A percentile compares a stretch with the other conserved stretches of the same genome.
Evolutionary conservation across 495 filamentous ascomycete genomes (phyloP).

Genomic region (Xylaria venustula): DNA sequence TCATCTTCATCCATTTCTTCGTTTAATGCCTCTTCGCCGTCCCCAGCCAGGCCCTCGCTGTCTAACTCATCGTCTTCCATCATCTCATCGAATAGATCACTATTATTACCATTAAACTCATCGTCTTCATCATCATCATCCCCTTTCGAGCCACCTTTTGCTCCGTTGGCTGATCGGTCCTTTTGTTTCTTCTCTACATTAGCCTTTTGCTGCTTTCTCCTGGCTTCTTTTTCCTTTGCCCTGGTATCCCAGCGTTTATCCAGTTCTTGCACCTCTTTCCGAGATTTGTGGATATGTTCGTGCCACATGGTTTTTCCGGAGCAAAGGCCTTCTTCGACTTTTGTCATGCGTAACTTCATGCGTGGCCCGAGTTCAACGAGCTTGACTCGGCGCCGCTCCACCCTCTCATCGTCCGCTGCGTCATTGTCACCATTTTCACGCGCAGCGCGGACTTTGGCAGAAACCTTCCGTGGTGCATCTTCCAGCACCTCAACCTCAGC

Average conservation of each 20-base stretch:
- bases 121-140: slow-evolving; percentile 62
- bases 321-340: slow-evolving; percentile 94
- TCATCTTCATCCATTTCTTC: slow-evolving; percentile 53
- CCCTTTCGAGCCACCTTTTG: slow-evolving; percentile 49
- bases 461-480: slow-evolving; percentile 67
- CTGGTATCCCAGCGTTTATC: slow-evolving; percentile 78
- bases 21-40: slow-evolving; percentile 59
- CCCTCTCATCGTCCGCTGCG: slow-evolving; percentile 29
- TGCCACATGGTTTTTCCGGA: slow-evolving; percentile 96
- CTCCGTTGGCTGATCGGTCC: slow-evolving; percentile 44
- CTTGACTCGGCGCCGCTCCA: slow-evolving; percentile 85
- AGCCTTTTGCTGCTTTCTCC: slow-evolving; percentile 76
- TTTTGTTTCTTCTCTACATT: slow-evolving; percentile 83
- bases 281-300: slow-evolving; percentile 82
- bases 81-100: slow-evolving; percentile 51
- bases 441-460: slow-evolving; percentile 53
- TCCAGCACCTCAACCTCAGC: slow-evolving; percentile 91
- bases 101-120: slow-evolving; percentile 52
- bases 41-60: slow-evolving; percentile 53
- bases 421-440: slow-evolving; percentile 34
- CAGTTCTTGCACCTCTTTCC: slow-evolving; percentile 69
- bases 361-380: slow-evolving; percentile 89
- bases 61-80: slow-evolving; percentile 56
- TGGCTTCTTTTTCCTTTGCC: slow-evolving; percentile 75
- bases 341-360: slow-evolving; percentile 83